Base-by-base conservation (phyloP, 495 filamentous ascomycete species). In the Ascodesmis nigricans region DNA sequence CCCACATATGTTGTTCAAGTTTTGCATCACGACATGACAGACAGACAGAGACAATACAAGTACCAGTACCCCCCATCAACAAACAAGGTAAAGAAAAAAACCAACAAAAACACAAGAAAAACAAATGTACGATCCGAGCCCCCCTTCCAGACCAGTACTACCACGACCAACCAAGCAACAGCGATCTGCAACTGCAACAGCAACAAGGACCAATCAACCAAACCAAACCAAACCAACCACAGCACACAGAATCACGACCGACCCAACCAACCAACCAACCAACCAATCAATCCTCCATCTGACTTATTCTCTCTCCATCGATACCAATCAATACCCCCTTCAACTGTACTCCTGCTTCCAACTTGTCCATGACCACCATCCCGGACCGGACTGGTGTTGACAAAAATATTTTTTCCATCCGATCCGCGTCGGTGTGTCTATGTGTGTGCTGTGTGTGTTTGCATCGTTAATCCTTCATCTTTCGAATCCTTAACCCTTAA, bases 151-250 rank as follows among this genome's bases (percentile, higher is more conserved):
- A 50, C 59, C 58, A 60, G 49, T 58, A 59, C 54, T 59, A 58
- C 46, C 58, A 54, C 59, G 53, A 51, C 55, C 53, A 56, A 41
- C 39, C 42, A 35, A 42, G 35, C 45, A 57, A 56, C 45, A 47
- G 53, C 48, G 55, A 43, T 55, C 50, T 52, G 19, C 14, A 13
- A 0, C 16, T 16, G 11, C n/a, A 10, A 20, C 1, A 3, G 5
- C 10, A 4, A 20, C 1, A 19, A 4, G 6, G 15, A 21, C n/a
- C n/a, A n/a, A 21, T n/a, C 6, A 42, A 41, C 41, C 35, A 21
- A 43, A 34, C 29, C 36, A 16, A 30, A 43, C 40, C 38, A 13
- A 24, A 30, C 38, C 38, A 29, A 10, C 35, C 41, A n/a, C 31
- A 41, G 22, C 20, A 31, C 32, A 44, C 35, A 28, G 41, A 35